Percentiles rank a stretch among this genome's conserved stretches.
phyloP scores from a whole-genome alignment of 495 filamentous ascomycete species.

The Delitschia confertaspora region DNA sequence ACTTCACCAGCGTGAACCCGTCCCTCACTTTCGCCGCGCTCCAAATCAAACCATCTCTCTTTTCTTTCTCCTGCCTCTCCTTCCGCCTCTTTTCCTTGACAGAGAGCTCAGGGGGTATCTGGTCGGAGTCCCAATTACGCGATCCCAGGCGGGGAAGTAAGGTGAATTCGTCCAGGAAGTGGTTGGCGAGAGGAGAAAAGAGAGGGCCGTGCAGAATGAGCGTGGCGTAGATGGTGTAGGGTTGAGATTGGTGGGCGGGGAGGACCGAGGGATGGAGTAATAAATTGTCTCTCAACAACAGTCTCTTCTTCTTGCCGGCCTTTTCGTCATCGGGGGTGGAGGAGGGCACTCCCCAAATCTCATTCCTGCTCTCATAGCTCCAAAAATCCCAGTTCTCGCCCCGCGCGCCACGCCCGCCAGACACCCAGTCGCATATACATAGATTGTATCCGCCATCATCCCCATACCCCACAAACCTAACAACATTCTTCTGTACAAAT shows the following conservation, averaged over 20 bases:
- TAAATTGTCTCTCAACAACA: constrained; percentile 75
- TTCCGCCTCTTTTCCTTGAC: constrained; percentile 35
- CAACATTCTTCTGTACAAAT: constrained; percentile 75
- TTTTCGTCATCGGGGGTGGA: too few relatives aligned
- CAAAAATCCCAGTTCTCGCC: constrained; percentile 85
- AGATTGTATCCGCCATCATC: constrained; percentile 51
- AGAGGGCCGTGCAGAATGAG: constrained; percentile 70
- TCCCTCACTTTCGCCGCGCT: constrained; percentile 72
- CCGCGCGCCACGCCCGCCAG: constrained; percentile 70
- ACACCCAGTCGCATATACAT: constrained; percentile 88
- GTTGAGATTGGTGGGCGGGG: constrained; percentile 53
- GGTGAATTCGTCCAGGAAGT: constrained; percentile 67
- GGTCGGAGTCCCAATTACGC: constrained; percentile 57
- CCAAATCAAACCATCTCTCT: constrained; percentile 60
- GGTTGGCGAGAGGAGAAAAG: constrained; percentile 54
- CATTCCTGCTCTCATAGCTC: constrained; percentile 72
- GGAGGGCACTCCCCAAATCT: constrained; percentile 53
- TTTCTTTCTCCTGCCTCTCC: constrained; percentile 43
- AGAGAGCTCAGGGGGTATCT: constrained; percentile 30
- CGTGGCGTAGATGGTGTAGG: constrained; percentile 65
- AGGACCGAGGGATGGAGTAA: constrained; percentile 43
- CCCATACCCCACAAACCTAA: too few relatives aligned
- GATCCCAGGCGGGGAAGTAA: constrained; percentile 72
- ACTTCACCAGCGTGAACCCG: constrained; percentile 87
- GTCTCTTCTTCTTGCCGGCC: constrained; percentile 39